Conservation (phyloP, 2,329 filamentous ascomycete species). For the Aspergillus fijiensis region DNA sequence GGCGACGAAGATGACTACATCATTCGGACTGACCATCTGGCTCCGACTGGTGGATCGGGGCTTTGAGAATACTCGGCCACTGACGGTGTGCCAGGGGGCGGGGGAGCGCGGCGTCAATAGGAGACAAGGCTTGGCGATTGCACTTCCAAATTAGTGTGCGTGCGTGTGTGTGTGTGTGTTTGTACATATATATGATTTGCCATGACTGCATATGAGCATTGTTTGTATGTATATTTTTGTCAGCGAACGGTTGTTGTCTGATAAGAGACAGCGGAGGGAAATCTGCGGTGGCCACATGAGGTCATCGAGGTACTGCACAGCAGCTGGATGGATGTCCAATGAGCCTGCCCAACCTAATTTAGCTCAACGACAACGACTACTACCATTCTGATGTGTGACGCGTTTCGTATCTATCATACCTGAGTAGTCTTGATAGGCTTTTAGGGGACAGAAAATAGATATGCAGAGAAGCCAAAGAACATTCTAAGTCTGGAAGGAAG, state of each 20-base stretch:
- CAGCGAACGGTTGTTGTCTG: not conserved
- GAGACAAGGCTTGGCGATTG: not conserved
- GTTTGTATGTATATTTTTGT: not conserved
- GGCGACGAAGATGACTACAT: constrained; percentile 38
- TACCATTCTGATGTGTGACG: too few relatives aligned
- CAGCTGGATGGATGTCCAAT: too few relatives aligned
- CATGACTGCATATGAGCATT: constrained; percentile 2
- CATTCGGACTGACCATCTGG: constrained; percentile 40
- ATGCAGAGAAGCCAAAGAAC: not conserved
- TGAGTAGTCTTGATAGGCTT: too few relatives aligned
- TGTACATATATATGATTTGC: constrained; percentile 1
- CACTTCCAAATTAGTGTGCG: not conserved
- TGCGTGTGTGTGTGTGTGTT: not conserved
- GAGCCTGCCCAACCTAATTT: too few relatives aligned
- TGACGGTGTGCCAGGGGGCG: not conserved
- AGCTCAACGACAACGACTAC: too few relatives aligned
- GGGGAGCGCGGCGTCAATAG: not conserved
- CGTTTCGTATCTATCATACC: too few relatives aligned
- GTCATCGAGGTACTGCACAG: too few relatives aligned
- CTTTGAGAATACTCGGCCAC: not conserved
- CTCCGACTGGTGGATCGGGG: constrained; percentile 10
- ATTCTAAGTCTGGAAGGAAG: not conserved
- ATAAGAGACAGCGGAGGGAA: not conserved
- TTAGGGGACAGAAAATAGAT: too few relatives aligned
- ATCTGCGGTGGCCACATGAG: too few relatives aligned